A percentile compares a stretch with the other conserved stretches of the same genome.
Evolutionary conservation across 2,329 filamentous ascomycete genomes (phyloP).

Genomic region (Apiospora malaysiana): DNA sequence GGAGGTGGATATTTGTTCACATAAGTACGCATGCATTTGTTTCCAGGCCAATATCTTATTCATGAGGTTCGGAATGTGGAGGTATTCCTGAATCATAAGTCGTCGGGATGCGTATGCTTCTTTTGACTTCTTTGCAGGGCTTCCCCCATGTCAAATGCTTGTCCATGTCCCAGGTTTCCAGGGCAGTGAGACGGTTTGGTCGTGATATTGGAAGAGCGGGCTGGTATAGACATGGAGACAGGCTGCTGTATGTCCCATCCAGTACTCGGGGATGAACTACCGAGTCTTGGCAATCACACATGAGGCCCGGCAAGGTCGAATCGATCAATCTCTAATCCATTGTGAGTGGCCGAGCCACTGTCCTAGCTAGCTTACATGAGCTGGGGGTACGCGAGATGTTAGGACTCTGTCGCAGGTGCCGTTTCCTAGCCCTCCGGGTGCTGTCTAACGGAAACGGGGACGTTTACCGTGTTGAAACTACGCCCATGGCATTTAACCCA

Average conservation of each 20-base stretch:
- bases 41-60: neutral
- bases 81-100: neutral
- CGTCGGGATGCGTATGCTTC: neutral
- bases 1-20: neutral
- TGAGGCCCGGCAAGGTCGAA: neutral
- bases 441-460: neutral
- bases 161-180: neutral
- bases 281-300: neutral
- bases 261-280: neutral
- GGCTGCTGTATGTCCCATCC: neutral
- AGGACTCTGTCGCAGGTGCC: slow-evolving; percentile 5
- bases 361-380: neutral
- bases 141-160: neutral
- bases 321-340: neutral
- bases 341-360: neutral
- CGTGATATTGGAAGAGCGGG: neutral
- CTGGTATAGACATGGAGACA: neutral
- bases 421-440: neutral
- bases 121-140: neutral
- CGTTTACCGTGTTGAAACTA: neutral
- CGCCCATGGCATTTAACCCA: neutral
- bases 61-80: neutral
- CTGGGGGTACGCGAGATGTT: neutral
- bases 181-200: neutral
- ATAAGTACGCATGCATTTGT: too few species aligned